Evolutionary conservation across 192 early-diverging fungal species (phyloP), one percentile per base, ranked within the genome.

Genomic region (Dissophora globulifera): DNA sequence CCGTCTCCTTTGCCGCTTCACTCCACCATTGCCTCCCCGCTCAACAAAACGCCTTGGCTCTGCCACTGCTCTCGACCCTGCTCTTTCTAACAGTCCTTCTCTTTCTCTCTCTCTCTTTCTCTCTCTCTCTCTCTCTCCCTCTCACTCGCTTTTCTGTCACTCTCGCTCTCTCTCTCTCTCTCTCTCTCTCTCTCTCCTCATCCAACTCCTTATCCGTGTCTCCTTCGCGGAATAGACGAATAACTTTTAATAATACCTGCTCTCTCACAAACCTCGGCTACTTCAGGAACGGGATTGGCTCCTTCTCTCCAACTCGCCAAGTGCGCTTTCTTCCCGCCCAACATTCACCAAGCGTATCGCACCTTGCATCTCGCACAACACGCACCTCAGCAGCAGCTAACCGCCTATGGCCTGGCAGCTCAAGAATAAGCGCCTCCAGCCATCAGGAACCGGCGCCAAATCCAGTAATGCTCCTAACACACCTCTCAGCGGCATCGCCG

Each of bases 331-430:
- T n/a, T n/a, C n/a, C n/a, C n/a, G n/a, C n/a, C n/a, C n/a, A n/a
- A n/a, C n/a, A n/a, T n/a, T n/a, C n/a, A n/a, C n/a, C n/a, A n/a
- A n/a, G n/a, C n/a, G n/a, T n/a, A n/a, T n/a, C n/a, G n/a, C n/a
- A n/a, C n/a, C n/a, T n/a, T n/a, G n/a, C n/a, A n/a, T n/a, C n/a
- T n/a, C n/a, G n/a, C n/a, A 13, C 29, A n/a, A 52, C 30, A 31
- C 25, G 31, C 15, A 16, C 46, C n/a, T 47, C 35, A 13, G 35
- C 35, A 38, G 13, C 35, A 38, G 38, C 8, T n/a, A 45, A 9
- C 43, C 4, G 31, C 45, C 43, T n/a, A 74, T 74, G 69, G 38
- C 72, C 52, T 76, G 72, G 72, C 72, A 76, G 64, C 72, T 76
- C 63, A 76, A 76, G 52, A 76, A 61, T 52, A 76, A 76, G 58